These are phyloP conservation scores for Aspergillus sp. DNA, from an alignment of 2,329 filamentous ascomycete genomes.

Conservation along the genomic window DNA sequence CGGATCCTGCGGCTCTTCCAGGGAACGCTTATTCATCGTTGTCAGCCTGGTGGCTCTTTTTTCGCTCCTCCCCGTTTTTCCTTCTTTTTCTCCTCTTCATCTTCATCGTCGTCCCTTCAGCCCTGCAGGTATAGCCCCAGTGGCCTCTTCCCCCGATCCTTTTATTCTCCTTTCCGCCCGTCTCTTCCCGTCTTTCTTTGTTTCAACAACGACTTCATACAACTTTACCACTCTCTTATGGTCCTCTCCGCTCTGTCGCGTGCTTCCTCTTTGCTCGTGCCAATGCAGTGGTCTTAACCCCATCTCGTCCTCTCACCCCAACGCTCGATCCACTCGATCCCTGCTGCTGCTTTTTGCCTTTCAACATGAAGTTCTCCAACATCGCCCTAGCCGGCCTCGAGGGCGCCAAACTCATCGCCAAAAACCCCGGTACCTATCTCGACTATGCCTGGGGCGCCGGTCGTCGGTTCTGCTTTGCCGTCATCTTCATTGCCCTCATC, in stretches of 20 bases:
- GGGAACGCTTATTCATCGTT: too few species aligned
- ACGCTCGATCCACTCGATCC: background rate
- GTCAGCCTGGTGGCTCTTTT: background rate
- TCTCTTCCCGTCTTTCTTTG: background rate
- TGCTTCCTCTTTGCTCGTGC: background rate
- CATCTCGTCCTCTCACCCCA: background rate
- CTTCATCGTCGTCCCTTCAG: background rate
- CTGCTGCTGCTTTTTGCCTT: too few species aligned
- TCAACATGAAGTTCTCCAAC: background rate
- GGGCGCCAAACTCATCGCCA: background rate
- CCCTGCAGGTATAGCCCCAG: background rate
- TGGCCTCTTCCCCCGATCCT: background rate
- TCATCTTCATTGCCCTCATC: conserved; percentile 20
- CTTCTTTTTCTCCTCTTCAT: background rate
- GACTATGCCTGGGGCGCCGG: conserved; percentile 21
- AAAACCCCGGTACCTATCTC: conserved; percentile 3
- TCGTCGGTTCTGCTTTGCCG: conserved; percentile 24
- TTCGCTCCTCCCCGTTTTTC: background rate
- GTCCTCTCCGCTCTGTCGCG: background rate
- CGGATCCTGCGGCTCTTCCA: too few species aligned
- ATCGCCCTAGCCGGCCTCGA: background rate
- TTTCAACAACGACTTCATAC: too few species aligned
- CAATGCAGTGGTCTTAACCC: background rate
- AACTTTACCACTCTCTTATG: background rate
- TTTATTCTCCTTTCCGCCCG: background rate